Base-by-base conservation (phyloP, 129 eudicot species). In the Flaveria ramosissima region DNA sequence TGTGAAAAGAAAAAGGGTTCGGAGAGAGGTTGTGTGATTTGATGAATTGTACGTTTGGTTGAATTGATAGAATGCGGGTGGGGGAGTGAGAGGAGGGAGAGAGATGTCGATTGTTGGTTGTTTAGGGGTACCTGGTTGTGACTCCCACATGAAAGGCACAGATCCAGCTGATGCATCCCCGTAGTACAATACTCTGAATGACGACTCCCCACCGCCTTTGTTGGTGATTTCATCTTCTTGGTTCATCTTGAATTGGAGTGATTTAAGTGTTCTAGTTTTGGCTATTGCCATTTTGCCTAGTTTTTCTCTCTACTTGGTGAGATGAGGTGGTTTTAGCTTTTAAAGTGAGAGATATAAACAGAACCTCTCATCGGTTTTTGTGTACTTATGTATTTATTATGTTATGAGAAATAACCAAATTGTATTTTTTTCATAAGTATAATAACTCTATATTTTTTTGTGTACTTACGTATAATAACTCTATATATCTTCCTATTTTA, bases 51-150 rank as follows among this genome's bases (percentile, higher is more conserved):
- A 53, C 4, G 5, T 61, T 74, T 74, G 46, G 19, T 17, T 26
- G 13, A 16, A 10, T 12, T 23, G 56, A 42, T 36, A 66, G 30
- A 7, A 85, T 7, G 92, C 75, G 8, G 96, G 96, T 15, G 96
- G 96, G 3, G 96, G 96, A 0, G 96, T 84, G 41, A 88, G 89
- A 3, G 96, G 88, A 20, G 88, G 41, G 41, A 5, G 41, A 36
- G 41, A 36, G 41, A 3, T 3, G 41, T 36, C 41, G 41, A 6
- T 36, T 0, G 41, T 36, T 36, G 41, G 88, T 75, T 86, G 93
- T 71, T 88, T 88, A 52, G 96, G 96, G 27, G 93, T 90, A 17
- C 96, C 96, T 63, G 96, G 96, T 48, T 80, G 85, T 23, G 93
- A 90, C 61, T 90, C 96, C 96, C 96, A 90, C 78, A 76, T 41